Conservation (phyloP, 2,329 filamentous ascomycete genomes). For the Sclerotiophoma versabilis region DNA sequence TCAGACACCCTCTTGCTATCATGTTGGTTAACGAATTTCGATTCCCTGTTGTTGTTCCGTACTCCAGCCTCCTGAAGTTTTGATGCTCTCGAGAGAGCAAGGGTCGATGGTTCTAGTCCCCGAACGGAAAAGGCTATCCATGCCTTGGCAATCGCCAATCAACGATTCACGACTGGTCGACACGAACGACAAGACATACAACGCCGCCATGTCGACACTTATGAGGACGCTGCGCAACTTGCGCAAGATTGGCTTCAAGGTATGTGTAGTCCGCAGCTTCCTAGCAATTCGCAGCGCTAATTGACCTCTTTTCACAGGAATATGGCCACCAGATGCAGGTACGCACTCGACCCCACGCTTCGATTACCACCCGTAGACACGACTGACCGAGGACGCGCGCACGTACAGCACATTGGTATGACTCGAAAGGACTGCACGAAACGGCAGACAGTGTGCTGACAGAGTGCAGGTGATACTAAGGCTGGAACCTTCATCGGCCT, state of each 20-base stretch:
- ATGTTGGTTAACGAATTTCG: conserved; percentile 26
- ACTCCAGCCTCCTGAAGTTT: conserved; percentile 32
- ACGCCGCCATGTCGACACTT: conserved; percentile 84
- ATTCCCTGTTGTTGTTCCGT: conserved; percentile 3
- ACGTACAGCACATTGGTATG: conserved; percentile 50
- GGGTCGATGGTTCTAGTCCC: conserved; percentile 16
- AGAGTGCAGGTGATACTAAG: conserved; percentile 85
- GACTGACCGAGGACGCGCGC: conserved; percentile 35
- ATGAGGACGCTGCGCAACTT: conserved; percentile 85
- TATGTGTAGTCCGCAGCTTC: conserved; percentile 50
- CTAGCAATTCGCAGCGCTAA: conserved; percentile 36
- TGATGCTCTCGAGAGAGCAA: conserved; percentile 29
- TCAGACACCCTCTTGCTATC: conserved; percentile 44
- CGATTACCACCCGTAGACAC: conserved; percentile 25
- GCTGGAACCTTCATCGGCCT: conserved; percentile 82
- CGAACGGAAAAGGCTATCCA: conserved; percentile 6
- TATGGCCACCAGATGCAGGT: conserved; percentile 92
- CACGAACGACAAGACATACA: conserved; percentile 25
- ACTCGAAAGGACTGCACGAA: neutral
- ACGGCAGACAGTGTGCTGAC: conserved; percentile 35
- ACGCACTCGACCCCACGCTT: conserved; percentile 54
- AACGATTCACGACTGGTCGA: conserved; percentile 28
- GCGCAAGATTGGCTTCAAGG: conserved; percentile 87
- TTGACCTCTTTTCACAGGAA: conserved; percentile 64
- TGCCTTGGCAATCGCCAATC: conserved; percentile 37